A percentile compares a stretch with the other conserved stretches of the same genome.
Evolutionary conservation across 2,329 filamentous ascomycete species (phyloP).

Genomic region (Capronia coronata): DNA sequence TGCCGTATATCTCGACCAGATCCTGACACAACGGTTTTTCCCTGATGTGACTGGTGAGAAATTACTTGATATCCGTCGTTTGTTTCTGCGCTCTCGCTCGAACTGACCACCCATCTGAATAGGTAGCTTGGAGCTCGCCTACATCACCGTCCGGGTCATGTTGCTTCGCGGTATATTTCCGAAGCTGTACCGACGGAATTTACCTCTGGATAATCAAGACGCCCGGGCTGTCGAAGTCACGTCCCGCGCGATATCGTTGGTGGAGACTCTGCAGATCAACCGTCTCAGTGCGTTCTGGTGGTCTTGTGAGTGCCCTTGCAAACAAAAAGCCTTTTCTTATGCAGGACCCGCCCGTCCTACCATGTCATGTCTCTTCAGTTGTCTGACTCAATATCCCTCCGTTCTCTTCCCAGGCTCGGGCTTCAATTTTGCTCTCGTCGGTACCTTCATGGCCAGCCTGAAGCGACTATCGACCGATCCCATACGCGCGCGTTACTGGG

Average conservation of each 20-base stretch:
- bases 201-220: conserved; percentile 6
- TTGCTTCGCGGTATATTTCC: conserved; percentile 17
- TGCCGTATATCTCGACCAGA: conserved; percentile 10
- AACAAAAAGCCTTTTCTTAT: too few relatives aligned
- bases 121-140: conserved; percentile 16
- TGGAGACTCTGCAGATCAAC: conserved; percentile 16
- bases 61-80: too few relatives aligned
- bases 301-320: conserved; percentile 15
- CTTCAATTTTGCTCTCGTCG: conserved; percentile 13
- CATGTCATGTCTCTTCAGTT: too few relatives aligned
- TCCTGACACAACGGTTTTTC: conserved; percentile 12
- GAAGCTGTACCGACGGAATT: conserved; percentile 13
- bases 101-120: background rate
- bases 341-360: too few relatives aligned
- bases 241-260: conserved; percentile 8
- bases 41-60: conserved; percentile 17
- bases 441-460: conserved; percentile 17
- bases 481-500: conserved; percentile 12
- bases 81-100: background rate
- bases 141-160: conserved; percentile 14
- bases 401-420: conserved; percentile 5
- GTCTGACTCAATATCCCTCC: too few relatives aligned
- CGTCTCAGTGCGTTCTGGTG: conserved; percentile 17
- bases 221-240: conserved; percentile 9
- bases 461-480: conserved; percentile 13